A percentile compares a stretch with the other conserved stretches of the same genome.
Evolutionary conservation across 805 yeast species (phyloP).

Genomic region (Candida verbasci): DNA sequence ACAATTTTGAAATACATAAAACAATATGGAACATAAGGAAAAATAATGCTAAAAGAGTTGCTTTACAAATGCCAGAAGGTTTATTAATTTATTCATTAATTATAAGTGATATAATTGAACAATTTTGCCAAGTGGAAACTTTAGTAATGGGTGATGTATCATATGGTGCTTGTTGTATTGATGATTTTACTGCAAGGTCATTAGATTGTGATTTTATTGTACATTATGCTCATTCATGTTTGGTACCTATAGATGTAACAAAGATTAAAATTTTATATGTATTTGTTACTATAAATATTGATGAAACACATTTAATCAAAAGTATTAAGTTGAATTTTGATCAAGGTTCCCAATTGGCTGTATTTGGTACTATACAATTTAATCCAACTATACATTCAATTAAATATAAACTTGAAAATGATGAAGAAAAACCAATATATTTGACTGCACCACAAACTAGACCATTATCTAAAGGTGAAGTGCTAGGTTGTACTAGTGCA

Average conservation of each 20-base stretch:
- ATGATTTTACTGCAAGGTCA: conserved; percentile 90
- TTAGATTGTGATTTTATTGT: conserved; percentile 91
- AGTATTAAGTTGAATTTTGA: conserved; percentile 71
- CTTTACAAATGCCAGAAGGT: conserved; percentile 98
- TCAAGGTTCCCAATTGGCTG: conserved; percentile 63
- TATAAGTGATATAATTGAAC: conserved; percentile 88
- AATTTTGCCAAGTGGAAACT: conserved; percentile 82
- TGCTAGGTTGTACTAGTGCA: conserved; percentile 93
- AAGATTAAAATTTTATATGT: conserved; percentile 88
- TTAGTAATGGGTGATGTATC: conserved; percentile 98
- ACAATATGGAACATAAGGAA: conserved; percentile 90
- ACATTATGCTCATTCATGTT: conserved; percentile 96
- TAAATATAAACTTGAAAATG: conserved; percentile 52
- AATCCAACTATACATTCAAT: conserved; percentile 89
- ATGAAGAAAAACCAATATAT: conserved; percentile 47
- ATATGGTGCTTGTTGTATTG: conserved; percentile 98
- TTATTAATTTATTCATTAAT: conserved; percentile 81
- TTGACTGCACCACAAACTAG: conserved; percentile 83
- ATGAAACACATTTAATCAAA: conserved; percentile 72
- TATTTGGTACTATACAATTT: conserved; percentile 95
- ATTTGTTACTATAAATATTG: conserved; percentile 89
- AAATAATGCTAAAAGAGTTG: conserved; percentile 73
- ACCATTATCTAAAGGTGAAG: conserved; percentile 95
- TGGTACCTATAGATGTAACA: conserved; percentile 93
- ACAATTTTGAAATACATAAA: conserved; percentile 93